Evolutionary conservation across 305 asterid species (phyloP), one percentile per base, ranked within the genome.

Genomic region (Solanum chacoense): DNA sequence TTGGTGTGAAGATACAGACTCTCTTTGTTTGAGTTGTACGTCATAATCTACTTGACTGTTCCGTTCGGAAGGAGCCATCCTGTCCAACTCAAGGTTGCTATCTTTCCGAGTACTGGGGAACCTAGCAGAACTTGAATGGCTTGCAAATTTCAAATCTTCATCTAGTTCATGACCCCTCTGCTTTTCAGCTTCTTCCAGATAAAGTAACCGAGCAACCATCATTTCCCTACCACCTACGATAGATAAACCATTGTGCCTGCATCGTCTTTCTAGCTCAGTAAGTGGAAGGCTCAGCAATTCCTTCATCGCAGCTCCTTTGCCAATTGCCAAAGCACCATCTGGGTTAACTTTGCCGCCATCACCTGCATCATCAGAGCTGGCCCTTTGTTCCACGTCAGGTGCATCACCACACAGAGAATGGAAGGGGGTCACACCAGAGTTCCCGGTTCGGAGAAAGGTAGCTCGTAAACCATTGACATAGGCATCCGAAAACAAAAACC

Each of bases 381-480:
- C 67, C 88, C 93, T 93, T 91, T 93, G 94, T 85, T 94, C 97
- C 24, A 95, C 88, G 77, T 96, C 98, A 90, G 99, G 98, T 85
- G 98, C 94, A 92, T 94, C 98, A 50, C 98, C 99, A 91, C 97
- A 95, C 89, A 97, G 92, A 75, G 98, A 97, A 93, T 97, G 99
- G 91, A 96, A 97, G 20, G 95, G 92, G 80, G 91, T 85, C 86
- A 96, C 98, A 88, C 98, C 96, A 29, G 99, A 94, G 92, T 92
- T 95, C 74, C 96, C 97, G 37, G 97, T 93, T 84, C 98, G 95
- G 89, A 97, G 95, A 91, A 97, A 97, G 87, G 98, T 97, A 87
- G 99, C 98, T 90, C 98, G 94, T 90, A 97, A 90, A 35, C 99
- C 98, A 93, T 95, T 97, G 73, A 97, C 98, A 88, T 96, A 96